Conservation (phyloP, 1,284 basidiomycete species). For the Chalciporus sp. region DNA sequence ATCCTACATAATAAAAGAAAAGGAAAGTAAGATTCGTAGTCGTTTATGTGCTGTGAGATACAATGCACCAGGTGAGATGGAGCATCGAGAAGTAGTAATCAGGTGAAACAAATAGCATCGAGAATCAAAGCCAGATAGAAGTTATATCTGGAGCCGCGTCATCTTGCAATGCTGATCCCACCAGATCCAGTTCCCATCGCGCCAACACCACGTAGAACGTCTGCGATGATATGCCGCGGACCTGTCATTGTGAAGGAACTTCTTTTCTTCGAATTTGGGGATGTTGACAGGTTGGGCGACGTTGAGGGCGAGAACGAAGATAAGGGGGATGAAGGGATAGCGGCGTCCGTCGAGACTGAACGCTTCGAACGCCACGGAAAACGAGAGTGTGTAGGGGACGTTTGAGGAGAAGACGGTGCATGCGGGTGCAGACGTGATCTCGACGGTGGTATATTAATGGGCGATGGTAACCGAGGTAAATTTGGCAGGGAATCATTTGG, state of each 20-base stretch:
- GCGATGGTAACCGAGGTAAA: background rate
- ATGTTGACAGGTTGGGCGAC: slow-evolving; percentile 10
- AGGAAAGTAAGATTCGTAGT: no score
- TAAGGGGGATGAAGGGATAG: background rate
- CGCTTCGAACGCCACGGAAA: slow-evolving; percentile 11
- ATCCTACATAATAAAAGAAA: no score
- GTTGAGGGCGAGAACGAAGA: slow-evolving; percentile 5
- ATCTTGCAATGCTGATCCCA: background rate
- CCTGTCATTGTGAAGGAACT: slow-evolving; percentile 12
- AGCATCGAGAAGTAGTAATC: no score
- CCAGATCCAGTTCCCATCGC: slow-evolving; percentile 18
- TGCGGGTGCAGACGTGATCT: background rate
- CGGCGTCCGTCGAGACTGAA: slow-evolving; percentile 12
- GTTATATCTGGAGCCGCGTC: background rate
- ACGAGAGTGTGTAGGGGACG: background rate
- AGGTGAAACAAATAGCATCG: no score
- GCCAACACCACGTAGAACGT: slow-evolving; percentile 33
- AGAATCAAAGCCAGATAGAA: no score
- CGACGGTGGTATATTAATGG: background rate
- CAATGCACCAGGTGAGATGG: no score
- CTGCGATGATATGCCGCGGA: slow-evolving; percentile 25
- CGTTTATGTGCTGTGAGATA: no score
- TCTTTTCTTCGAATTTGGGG: slow-evolving; percentile 10
- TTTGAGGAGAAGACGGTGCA: background rate
- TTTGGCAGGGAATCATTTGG: background rate